These are phyloP conservation scores for Apostasia ramifera DNA, from an alignment of 106 monocot genomes.

Conservation along the genomic window DNA sequence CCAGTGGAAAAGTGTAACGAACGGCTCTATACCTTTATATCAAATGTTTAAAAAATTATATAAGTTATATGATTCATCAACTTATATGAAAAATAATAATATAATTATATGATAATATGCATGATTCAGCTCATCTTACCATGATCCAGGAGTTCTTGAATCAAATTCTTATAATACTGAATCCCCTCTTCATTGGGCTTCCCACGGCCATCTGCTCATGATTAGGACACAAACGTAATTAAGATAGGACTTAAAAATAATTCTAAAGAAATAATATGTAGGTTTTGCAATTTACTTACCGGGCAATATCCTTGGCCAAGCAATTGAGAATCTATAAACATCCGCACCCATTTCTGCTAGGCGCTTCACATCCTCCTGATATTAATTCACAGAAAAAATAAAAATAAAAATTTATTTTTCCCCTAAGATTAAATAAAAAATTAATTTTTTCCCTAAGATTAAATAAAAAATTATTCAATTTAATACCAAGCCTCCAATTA, in stretches of 20 bases:
- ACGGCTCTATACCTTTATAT: constrained; percentile 31
- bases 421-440: too few relatives aligned
- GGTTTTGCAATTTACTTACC: too few relatives aligned
- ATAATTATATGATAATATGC: not conserved
- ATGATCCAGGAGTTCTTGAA: not conserved
- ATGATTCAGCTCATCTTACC: not conserved
- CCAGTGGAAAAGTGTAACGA: constrained; percentile 47
- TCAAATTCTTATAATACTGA: constrained; percentile 1
- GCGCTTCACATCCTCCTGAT: constrained; percentile 15
- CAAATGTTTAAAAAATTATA: too few relatives aligned
- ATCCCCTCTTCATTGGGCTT: not conserved
- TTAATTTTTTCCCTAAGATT: too few relatives aligned
- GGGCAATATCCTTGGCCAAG: constrained; percentile 16
- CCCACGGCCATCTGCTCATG: not conserved
- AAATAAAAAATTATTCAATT: not conserved
- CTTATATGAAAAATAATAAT: not conserved
- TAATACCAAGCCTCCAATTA: too few relatives aligned
- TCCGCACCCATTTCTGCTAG: constrained; percentile 13
- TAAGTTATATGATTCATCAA: not conserved
- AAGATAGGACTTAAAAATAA: too few relatives aligned
- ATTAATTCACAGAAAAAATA: not conserved
- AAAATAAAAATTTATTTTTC: too few relatives aligned
- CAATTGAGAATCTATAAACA: constrained; percentile 17
- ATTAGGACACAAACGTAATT: too few relatives aligned
- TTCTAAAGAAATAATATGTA: too few relatives aligned